A percentile compares a stretch with the other conserved stretches of the same genome.
phyloP scores from a whole-genome alignment of 306 rosid species.

The Fragaria iinumae region DNA sequence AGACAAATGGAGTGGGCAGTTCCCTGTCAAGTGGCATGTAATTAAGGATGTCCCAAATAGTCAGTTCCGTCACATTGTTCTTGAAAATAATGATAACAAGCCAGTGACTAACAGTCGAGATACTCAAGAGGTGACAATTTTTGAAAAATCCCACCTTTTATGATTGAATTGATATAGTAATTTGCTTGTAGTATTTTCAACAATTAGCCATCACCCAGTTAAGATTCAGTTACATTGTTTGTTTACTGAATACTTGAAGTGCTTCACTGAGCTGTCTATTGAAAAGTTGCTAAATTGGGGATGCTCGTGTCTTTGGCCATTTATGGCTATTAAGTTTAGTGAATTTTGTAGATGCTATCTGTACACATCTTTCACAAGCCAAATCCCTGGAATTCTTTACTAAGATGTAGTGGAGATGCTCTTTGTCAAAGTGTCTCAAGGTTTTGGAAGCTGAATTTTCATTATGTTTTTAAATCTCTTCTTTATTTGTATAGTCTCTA shows the following conservation, averaged over 20 bases:
- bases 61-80: slow-evolving; percentile 82
- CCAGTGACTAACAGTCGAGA: slow-evolving; percentile 94
- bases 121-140: slow-evolving; percentile 75
- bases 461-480: not conserved
- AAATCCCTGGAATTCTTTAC: not conserved
- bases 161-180: not conserved
- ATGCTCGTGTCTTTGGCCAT: not conserved
- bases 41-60: slow-evolving; percentile 85
- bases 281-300: not conserved
- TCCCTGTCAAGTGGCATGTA: slow-evolving; percentile 83
- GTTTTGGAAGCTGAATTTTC: not conserved
- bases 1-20: slow-evolving; percentile 92
- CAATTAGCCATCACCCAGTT: not conserved
- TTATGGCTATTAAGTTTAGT: not conserved
- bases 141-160: not conserved
- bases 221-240: not conserved
- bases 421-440: not conserved
- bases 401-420: not conserved
- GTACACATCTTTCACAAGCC: not conserved
- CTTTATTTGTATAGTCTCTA: not conserved
- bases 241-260: not conserved
- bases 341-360: not conserved
- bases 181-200: not conserved
- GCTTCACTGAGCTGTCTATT: not conserved
- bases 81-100: slow-evolving; percentile 87